Conservation (phyloP, 2,329 filamentous ascomycete species). For the Emergomyces africanus region DNA sequence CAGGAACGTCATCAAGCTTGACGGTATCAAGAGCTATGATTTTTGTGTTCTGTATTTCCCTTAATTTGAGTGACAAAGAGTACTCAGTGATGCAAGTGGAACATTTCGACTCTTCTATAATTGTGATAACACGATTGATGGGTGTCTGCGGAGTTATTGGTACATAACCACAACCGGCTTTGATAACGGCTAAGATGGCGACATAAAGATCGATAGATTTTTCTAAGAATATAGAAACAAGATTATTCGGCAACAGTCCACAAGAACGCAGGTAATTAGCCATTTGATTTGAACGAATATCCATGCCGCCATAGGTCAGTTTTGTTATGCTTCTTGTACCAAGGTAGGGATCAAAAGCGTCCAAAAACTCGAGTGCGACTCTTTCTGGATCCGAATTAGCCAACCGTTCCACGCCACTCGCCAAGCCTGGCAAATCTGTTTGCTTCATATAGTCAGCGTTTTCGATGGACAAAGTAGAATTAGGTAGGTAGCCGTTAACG, state of each 20-base stretch:
- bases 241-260: conserved; percentile 39
- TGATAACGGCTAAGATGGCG: conserved; percentile 60
- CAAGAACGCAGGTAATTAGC: conserved; percentile 42
- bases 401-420: conserved; percentile 42
- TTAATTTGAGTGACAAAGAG: conserved; percentile 2
- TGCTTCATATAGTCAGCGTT: conserved; percentile 31
- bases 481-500: conserved; percentile 18
- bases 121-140: conserved; percentile 43
- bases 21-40: not conserved
- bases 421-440: conserved; percentile 33
- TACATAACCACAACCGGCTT: conserved; percentile 66
- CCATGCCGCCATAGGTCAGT: conserved; percentile 54
- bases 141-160: conserved; percentile 66
- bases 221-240: conserved; percentile 64
- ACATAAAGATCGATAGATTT: conserved; percentile 63
- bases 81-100: conserved; percentile 31
- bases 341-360: conserved; percentile 30
- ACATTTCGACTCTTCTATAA: conserved; percentile 49
- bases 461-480: conserved; percentile 35
- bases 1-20: not conserved
- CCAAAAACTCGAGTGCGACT: conserved; percentile 53
- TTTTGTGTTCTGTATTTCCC: not conserved
- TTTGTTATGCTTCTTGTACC: conserved; percentile 22
- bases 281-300: conserved; percentile 50
- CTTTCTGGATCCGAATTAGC: conserved; percentile 38